phyloP scores from a whole-genome alignment of 2,329 filamentous ascomycete genomes.

The Trichocomaceae sp. region DNA sequence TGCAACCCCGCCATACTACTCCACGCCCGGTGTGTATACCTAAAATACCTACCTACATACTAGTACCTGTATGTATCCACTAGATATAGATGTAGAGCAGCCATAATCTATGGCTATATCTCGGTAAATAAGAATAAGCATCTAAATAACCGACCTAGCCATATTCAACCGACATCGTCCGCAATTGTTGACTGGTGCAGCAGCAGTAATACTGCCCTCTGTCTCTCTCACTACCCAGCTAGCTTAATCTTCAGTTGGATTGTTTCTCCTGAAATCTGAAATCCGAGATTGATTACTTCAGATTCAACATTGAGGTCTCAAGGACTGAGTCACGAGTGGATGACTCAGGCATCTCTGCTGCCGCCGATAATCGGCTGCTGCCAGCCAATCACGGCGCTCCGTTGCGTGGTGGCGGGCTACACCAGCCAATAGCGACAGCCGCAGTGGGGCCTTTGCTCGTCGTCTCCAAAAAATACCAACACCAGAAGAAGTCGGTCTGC shows the following conservation, averaged over 20 bases:
- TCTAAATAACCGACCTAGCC: background rate
- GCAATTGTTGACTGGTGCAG: background rate
- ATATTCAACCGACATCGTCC: no score
- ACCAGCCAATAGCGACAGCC: background rate
- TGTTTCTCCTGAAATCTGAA: no score
- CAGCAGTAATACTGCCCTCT: no score
- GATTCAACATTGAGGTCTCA: background rate
- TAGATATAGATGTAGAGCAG: no score
- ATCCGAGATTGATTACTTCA: no score
- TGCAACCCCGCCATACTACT: background rate
- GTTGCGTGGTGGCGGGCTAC: background rate
- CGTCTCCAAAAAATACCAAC: background rate
- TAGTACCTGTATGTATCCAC: no score
- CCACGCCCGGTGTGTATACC: background rate
- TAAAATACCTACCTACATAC: no score
- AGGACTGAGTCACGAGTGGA: background rate
- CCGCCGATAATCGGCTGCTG: constrained; percentile 17
- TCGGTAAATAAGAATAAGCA: background rate
- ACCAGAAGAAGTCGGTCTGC: background rate
- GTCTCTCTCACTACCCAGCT: no score
- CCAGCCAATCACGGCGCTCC: background rate
- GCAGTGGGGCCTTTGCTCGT: background rate
- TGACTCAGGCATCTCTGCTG: background rate
- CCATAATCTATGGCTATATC: background rate
- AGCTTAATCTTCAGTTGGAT: no score